Conservation (phyloP, 2,329 filamentous ascomycete genomes). For the Curvularia sp. region DNA sequence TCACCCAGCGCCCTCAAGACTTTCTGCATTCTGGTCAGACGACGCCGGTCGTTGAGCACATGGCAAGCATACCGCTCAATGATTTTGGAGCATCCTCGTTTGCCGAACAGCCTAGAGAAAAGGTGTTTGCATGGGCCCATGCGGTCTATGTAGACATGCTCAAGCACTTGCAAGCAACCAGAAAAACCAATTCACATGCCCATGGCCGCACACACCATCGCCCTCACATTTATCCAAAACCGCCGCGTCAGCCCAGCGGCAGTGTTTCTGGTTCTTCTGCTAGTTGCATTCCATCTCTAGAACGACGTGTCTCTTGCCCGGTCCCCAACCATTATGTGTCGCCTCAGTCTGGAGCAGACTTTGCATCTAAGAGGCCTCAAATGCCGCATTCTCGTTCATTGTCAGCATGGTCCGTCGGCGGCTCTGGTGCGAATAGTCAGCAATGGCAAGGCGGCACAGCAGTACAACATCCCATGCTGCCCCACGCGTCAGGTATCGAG, state of each 20-base stretch:
- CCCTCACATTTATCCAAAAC: constrained; percentile 67
- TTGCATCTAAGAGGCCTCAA: constrained; percentile 27
- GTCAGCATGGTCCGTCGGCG: constrained; percentile 37
- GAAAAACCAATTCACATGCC: constrained; percentile 49
- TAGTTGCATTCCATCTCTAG: constrained; percentile 40
- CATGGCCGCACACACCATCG: constrained; percentile 56
- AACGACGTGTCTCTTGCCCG: constrained; percentile 43
- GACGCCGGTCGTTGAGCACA: constrained; percentile 36
- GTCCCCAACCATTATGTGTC: constrained; percentile 30
- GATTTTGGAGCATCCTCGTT: constrained; percentile 53
- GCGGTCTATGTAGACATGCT: constrained; percentile 59
- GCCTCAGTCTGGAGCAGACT: constrained; percentile 32
- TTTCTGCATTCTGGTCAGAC: constrained; percentile 42
- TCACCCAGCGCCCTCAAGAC: constrained; percentile 36
- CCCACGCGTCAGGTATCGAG: constrained; percentile 35
- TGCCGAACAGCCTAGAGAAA: constrained; percentile 54
- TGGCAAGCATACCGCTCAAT: constrained; percentile 28
- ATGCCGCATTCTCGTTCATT: constrained; percentile 40
- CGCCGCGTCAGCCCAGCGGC: constrained; percentile 63
- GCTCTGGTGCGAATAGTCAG: constrained; percentile 26
- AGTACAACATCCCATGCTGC: constrained; percentile 31
- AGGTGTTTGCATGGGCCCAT: constrained; percentile 55
- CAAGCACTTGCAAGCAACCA: constrained; percentile 56
- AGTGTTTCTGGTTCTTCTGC: constrained; percentile 53
- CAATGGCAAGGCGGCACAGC: constrained; percentile 37